phyloP scores from a whole-genome alignment of 257 asterid genomes.

The Penstemon eatonii region DNA sequence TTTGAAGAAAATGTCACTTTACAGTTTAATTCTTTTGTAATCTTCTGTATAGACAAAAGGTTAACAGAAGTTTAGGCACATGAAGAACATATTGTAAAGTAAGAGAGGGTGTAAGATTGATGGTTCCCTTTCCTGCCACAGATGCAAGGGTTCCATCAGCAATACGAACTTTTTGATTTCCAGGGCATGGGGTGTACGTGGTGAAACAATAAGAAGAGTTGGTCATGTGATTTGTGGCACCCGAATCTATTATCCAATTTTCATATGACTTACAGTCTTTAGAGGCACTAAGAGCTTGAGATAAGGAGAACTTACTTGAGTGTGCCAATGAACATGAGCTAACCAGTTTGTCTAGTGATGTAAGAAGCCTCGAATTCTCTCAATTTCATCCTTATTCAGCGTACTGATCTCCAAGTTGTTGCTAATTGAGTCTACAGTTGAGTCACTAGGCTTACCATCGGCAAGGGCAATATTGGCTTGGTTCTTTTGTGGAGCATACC shows the following conservation, averaged over 20 bases:
- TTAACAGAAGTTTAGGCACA: slow-evolving; percentile 9
- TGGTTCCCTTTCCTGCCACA: not conserved
- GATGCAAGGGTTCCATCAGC: not conserved
- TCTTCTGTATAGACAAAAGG: slow-evolving; percentile 11
- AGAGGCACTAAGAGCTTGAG: not conserved
- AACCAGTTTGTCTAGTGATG: not conserved
- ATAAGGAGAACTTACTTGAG: not conserved
- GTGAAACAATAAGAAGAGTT: not conserved
- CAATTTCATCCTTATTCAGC: not conserved
- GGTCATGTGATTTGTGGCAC: slow-evolving; percentile 2
- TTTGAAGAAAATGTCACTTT: not conserved
- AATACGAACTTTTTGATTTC: not conserved
- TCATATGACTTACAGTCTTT: not conserved
- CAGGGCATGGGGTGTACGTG: not conserved
- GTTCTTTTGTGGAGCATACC: too few relatives aligned
- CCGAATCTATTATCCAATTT: not conserved
- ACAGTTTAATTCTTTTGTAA: slow-evolving; percentile 1
- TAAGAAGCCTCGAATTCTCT: not conserved
- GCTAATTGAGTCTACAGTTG: too few relatives aligned
- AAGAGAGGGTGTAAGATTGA: not conserved
- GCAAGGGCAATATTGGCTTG: too few relatives aligned
- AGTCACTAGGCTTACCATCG: too few relatives aligned
- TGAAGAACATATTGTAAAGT: slow-evolving; percentile 13
- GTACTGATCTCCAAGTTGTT: too few relatives aligned
- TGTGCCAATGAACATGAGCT: not conserved